These are phyloP conservation scores for Rosa lucieae DNA, from an alignment of 306 rosid genomes.

Conservation along the genomic window DNA sequence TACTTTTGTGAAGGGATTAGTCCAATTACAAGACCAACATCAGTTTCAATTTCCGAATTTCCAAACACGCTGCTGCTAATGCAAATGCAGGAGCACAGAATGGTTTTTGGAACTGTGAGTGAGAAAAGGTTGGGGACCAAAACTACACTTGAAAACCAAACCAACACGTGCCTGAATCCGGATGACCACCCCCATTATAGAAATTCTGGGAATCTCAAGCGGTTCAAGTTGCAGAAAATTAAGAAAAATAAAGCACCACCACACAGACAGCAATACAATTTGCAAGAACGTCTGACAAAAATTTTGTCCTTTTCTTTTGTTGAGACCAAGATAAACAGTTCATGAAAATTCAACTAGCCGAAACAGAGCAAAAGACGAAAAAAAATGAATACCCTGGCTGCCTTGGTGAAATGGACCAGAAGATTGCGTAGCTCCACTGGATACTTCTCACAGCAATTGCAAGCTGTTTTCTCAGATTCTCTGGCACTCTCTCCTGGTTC, in stretches of 20 bases:
- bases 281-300: not conserved
- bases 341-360: not conserved
- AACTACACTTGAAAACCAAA: not conserved
- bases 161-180: conserved; percentile 12
- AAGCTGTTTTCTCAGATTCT: conserved; percentile 63
- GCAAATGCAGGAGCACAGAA: not conserved
- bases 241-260: not conserved
- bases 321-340: not conserved
- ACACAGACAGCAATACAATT: not conserved
- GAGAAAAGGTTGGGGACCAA: not conserved
- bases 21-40: not conserved
- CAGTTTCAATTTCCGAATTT: not conserved
- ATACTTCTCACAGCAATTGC: conserved; percentile 82
- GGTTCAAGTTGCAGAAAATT: conserved; percentile 13
- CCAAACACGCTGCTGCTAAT: not conserved
- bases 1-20: not conserved
- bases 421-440: conserved; percentile 81
- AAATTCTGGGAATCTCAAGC: conserved; percentile 7
- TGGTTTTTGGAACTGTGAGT: not conserved
- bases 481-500: conserved; percentile 40
- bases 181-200: not conserved
- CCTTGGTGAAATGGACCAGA: conserved; percentile 63
- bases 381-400: conserved; percentile 55
- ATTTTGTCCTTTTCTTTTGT: not conserved
- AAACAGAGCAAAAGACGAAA: conserved; percentile 8